These are phyloP conservation scores for Torrubiella hemipterigena DNA, from an alignment of 2,329 filamentous ascomycete species.

Conservation along the genomic window DNA sequence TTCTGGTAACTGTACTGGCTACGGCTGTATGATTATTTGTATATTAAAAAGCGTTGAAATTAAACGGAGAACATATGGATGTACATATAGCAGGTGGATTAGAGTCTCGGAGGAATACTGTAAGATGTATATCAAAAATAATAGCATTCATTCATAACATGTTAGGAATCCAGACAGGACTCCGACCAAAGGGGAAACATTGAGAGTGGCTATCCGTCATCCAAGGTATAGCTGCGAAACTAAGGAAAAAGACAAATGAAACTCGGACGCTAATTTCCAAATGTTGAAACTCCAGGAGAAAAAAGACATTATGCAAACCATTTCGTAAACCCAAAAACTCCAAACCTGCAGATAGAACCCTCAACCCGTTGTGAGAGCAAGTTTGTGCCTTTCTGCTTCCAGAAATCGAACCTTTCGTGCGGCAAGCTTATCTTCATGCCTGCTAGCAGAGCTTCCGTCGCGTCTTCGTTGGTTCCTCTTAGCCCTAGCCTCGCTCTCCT, in stretches of 20 bases:
- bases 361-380: constrained; percentile 19
- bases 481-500: constrained; percentile 47
- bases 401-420: constrained; percentile 27
- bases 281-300: background rate
- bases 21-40: background rate
- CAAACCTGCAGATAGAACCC: constrained; percentile 1
- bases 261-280: background rate
- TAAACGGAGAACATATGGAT: no score
- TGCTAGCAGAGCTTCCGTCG: constrained; percentile 14
- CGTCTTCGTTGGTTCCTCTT: constrained; percentile 40
- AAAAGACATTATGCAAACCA: constrained; percentile 2
- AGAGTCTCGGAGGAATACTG: background rate
- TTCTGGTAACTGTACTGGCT: constrained; percentile 31
- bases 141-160: background rate
- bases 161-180: no score
- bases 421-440: constrained; percentile 14
- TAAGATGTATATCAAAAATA: background rate
- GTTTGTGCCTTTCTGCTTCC: constrained; percentile 22
- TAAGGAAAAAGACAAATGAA: background rate
- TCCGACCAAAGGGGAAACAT: no score
- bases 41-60: no score
- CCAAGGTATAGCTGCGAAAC: no score
- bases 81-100: no score
- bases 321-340: background rate
- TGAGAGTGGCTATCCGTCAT: no score